phyloP scores from a whole-genome alignment of 805 yeast genomes.

The Kurtzmaniella fragi region DNA sequence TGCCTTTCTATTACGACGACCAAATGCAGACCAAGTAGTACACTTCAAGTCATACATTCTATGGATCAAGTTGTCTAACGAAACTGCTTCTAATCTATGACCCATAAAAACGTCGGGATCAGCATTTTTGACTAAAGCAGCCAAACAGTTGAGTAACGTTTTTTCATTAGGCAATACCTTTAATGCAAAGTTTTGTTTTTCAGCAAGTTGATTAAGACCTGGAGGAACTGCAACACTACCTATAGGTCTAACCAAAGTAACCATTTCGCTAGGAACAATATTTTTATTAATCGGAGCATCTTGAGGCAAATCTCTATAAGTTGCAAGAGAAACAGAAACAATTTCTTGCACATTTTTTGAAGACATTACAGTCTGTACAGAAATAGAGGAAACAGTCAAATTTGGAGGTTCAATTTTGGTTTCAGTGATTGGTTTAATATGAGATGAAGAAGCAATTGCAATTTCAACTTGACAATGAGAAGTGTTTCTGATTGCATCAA shows the following conservation, averaged over 20 bases:
- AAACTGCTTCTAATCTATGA: constrained; percentile 74
- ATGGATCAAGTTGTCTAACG: constrained; percentile 74
- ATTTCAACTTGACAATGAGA: constrained; percentile 83
- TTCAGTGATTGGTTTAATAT: constrained; percentile 44
- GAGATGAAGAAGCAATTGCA: constrained; percentile 44
- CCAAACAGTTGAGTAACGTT: constrained; percentile 65
- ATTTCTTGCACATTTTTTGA: constrained; percentile 79
- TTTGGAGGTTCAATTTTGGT: constrained; percentile 51
- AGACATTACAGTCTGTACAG: constrained; percentile 79
- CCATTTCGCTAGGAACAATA: constrained; percentile 51
- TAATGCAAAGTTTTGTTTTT: constrained; percentile 46
- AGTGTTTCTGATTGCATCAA: constrained; percentile 51
- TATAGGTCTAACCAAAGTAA: constrained; percentile 79
- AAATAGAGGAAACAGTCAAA: constrained; percentile 65
- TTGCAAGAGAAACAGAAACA: constrained; percentile 73
- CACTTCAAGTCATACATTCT: constrained; percentile 72
- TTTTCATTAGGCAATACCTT: constrained; percentile 69
- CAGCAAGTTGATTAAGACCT: constrained; percentile 62
- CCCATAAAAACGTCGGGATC: constrained; percentile 94
- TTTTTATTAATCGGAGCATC: constrained; percentile 69
- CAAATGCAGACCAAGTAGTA: constrained; percentile 75
- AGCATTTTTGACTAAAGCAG: constrained; percentile 61
- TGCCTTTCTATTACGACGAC: constrained; percentile 69
- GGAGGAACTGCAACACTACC: constrained; percentile 65
- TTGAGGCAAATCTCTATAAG: constrained; percentile 63